These are phyloP conservation scores for Bullera alba DNA, from an alignment of 768 basidiomycete genomes.

Conservation along the genomic window DNA sequence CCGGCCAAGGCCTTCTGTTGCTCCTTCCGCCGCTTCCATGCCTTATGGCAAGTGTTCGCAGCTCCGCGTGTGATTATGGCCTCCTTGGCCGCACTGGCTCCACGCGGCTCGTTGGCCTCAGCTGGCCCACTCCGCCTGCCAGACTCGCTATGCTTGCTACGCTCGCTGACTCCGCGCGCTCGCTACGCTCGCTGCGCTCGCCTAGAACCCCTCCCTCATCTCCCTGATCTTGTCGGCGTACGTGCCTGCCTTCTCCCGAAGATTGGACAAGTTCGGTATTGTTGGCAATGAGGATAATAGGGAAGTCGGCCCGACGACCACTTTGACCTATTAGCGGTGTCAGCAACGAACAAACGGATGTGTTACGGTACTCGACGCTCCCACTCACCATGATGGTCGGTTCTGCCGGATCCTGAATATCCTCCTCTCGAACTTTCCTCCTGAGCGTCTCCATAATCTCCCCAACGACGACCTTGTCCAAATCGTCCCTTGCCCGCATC, in stretches of 20 bases:
- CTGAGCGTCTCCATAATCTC: slow-evolving; percentile 93
- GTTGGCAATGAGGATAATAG: slow-evolving; percentile 13
- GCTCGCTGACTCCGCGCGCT: too few relatives aligned
- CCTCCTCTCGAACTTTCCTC: slow-evolving; percentile 84
- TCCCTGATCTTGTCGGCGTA: slow-evolving; percentile 11
- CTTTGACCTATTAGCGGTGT: slow-evolving; percentile 2
- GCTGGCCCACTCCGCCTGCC: too few relatives aligned
- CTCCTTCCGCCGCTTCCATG: too few relatives aligned
- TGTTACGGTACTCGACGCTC: background rate
- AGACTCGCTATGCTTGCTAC: too few relatives aligned
- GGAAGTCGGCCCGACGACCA: slow-evolving; percentile 1
- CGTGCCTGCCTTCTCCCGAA: slow-evolving; percentile 7
- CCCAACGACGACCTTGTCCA: slow-evolving; percentile 76
- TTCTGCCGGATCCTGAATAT: slow-evolving; percentile 40
- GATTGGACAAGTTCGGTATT: slow-evolving; percentile 4
- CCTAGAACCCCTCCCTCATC: slow-evolving; percentile 5
- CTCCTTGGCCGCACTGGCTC: too few relatives aligned
- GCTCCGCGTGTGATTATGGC: too few relatives aligned
- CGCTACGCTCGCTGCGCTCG: background rate
- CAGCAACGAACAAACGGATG: background rate
- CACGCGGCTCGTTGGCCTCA: too few relatives aligned
- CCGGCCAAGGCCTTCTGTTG: too few relatives aligned
- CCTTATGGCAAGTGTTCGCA: too few relatives aligned
- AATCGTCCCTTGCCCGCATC: slow-evolving; percentile 80
- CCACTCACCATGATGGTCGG: slow-evolving; percentile 45